Base-by-base conservation (phyloP, 768 basidiomycete genomes). In the Nidularia sp. region DNA sequence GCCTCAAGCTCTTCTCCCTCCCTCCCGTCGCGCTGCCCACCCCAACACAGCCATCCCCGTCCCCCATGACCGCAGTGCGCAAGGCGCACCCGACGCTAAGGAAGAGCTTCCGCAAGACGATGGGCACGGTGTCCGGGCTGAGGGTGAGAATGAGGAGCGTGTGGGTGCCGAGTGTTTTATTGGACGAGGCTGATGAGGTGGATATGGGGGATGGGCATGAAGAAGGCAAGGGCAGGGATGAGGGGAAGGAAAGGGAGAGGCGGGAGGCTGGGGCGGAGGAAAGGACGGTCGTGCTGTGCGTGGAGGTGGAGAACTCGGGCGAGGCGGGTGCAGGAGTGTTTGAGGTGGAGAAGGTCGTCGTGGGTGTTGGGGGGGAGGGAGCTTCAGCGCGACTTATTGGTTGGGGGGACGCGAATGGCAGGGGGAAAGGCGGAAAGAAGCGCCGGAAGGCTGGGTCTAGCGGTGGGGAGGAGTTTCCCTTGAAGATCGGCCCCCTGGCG, bases 61-160 rank as follows among this genome's bases (percentile, higher is more conserved):
- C 80, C 3, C 75, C 81, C 1, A 70, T 78, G 70, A 72, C 74
- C 5, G 70, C 76, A 7, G 65, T 72, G 44, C 76, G 74, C 34
- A 68, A 69, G 57, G 74, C 80, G 1, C 81, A 74, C 33, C 80
- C 88, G 0, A 90, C 90, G 0, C 72, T 97, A 7, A 84, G 91
- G 45, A 94, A 93, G 64, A 91, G 92, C 1, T 94, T 84, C 66
- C 80, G 93, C 29, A 86, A 88, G 60, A 85, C 88, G 1, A 69
- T 97, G 13, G 76, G 78, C 44, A 87, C 90, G 0, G 84, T 87
- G 3, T 88, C 90, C 29, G 93, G 92, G 3, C 88, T 97, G 66
- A 79, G 85, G 18, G 88, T 97, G 25, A 84, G 93, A 34, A 96
- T 96, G 94, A 81, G 93, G n/a, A 94, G 93, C 0, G 88, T 93